Evolutionary conservation across 2,329 filamentous ascomycete genomes (phyloP), one percentile per base, ranked within the genome.

Genomic region (Domatiomyces globalis): DNA sequence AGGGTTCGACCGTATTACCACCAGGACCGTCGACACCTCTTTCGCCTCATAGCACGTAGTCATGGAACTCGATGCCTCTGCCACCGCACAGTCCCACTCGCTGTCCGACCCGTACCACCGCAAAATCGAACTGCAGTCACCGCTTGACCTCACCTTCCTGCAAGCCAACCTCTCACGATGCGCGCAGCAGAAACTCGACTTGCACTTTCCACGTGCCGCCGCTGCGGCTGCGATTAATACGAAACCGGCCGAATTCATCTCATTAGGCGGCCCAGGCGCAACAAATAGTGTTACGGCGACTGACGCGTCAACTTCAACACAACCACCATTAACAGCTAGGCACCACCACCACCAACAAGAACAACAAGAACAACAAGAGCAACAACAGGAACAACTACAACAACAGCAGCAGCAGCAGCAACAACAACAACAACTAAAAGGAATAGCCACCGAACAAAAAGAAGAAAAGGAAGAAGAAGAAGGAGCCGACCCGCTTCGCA

Each of bases 111-210:
- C 65, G 44, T 67, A 72, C 59, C 67, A 74, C 58, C 70, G 72
- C 58, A 73, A 73, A 60, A 68, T 74, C 60, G 72, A 74, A 54
- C 67, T 74, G n/a, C 72, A 74, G 61, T 70, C 72, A 45, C 64
- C 71, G 50, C 66, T 67, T 53, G 72, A 74, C 63, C 68, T 74
- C 48, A 69, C 67, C 49, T 74, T 72, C 53, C 70, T 74, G 46
- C 69, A 72, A 55, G 61, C 63, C 54, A 74, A 74, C 61, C 67
- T 71, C 22, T 58, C 68, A 51, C 63, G 65, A 3, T 63, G 69
- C 52, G 71, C 72, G 19, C 70, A 67, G 51, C 65, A 69, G 58
- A 74, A 73, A 61, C 64, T 74, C 51, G 71, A 74, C 57, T 64
- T 72, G 20, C 67, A 72, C 54, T 67, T 74, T 12, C 72, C 72